Conservation (phyloP, 1,284 basidiomycete genomes). For the Trametes versicolor region DNA sequence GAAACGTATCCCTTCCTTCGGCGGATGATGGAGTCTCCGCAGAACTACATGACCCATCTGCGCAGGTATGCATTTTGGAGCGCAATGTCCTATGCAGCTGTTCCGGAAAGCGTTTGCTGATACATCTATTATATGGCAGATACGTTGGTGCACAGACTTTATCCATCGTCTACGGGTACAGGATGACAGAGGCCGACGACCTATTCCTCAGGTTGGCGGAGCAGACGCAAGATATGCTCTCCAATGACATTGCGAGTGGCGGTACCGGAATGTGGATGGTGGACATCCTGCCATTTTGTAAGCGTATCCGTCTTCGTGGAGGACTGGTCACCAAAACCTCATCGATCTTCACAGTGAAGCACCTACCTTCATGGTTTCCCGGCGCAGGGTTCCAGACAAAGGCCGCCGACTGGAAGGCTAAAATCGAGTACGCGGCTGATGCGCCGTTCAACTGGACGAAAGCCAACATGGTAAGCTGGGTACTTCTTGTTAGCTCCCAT, state of each 20-base stretch:
- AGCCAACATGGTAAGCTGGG: slow-evolving; percentile 49
- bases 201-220: slow-evolving; percentile 64
- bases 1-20: slow-evolving; percentile 16
- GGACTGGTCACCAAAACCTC: too few species aligned
- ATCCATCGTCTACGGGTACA: slow-evolving; percentile 70
- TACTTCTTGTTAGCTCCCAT: background rate
- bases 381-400: slow-evolving; percentile 50
- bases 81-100: too few species aligned
- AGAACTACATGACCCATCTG: slow-evolving; percentile 22
- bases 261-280: slow-evolving; percentile 75
- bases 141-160: slow-evolving; percentile 49
- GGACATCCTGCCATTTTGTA: slow-evolving; percentile 59
- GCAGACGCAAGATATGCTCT: slow-evolving; percentile 63
- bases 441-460: slow-evolving; percentile 66
- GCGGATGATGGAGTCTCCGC: slow-evolving; percentile 16
- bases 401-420: slow-evolving; percentile 65
- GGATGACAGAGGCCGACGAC: slow-evolving; percentile 61
- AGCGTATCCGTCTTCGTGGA: background rate
- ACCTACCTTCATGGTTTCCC: slow-evolving; percentile 45
- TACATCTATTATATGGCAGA: background rate
- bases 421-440: slow-evolving; percentile 71
- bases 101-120: background rate
- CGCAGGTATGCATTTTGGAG: background rate
- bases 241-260: slow-evolving; percentile 55
- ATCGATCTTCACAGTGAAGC: slow-evolving; percentile 28